Evolutionary conservation across 805 yeast genomes (phyloP).

Genomic region (Candida ficus): DNA sequence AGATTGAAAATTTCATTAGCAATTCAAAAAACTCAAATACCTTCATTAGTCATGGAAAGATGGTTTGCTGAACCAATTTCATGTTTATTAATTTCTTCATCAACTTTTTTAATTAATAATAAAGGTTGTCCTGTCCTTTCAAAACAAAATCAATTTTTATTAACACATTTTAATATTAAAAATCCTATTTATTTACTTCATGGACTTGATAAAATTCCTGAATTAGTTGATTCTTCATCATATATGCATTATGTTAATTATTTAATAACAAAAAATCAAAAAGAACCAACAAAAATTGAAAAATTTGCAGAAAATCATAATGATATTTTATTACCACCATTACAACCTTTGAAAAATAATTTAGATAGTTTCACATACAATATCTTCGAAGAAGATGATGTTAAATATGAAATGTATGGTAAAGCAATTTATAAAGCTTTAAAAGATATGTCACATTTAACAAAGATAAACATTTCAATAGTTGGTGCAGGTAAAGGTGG

Average conservation of each 20-base stretch:
- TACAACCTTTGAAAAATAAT: slow-evolving; percentile 63
- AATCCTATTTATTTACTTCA: slow-evolving; percentile 44
- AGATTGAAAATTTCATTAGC: slow-evolving; percentile 69
- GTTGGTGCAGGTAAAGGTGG: slow-evolving; percentile 93
- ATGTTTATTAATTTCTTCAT: slow-evolving; percentile 48
- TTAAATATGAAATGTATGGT: slow-evolving; percentile 62
- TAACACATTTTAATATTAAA: slow-evolving; percentile 39
- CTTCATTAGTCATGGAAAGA: slow-evolving; percentile 44
- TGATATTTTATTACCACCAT: slow-evolving; percentile 42
- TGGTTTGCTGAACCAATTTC: slow-evolving; percentile 70
- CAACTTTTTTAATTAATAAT: slow-evolving; percentile 53
- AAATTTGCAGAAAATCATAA: slow-evolving; percentile 26
- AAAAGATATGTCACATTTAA: slow-evolving; percentile 14
- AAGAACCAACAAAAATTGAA: slow-evolving; percentile 27
- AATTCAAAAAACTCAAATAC: slow-evolving; percentile 57
- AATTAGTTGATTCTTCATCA: slow-evolving; percentile 28
- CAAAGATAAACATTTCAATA: slow-evolving; percentile 42
- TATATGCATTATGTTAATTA: slow-evolving; percentile 41
- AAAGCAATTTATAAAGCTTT: slow-evolving; percentile 23
- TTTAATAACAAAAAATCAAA: slow-evolving; percentile 29
- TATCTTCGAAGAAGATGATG: slow-evolving; percentile 63
- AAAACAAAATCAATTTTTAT: slow-evolving; percentile 47
- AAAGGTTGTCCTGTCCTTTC: slow-evolving; percentile 62
- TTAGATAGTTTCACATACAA: slow-evolving; percentile 58
- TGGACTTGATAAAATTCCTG: slow-evolving; percentile 42